Evolutionary conservation across 2,329 filamentous ascomycete genomes (phyloP), one percentile per base, ranked within the genome.

Genomic region (Aspergillus proliferans): DNA sequence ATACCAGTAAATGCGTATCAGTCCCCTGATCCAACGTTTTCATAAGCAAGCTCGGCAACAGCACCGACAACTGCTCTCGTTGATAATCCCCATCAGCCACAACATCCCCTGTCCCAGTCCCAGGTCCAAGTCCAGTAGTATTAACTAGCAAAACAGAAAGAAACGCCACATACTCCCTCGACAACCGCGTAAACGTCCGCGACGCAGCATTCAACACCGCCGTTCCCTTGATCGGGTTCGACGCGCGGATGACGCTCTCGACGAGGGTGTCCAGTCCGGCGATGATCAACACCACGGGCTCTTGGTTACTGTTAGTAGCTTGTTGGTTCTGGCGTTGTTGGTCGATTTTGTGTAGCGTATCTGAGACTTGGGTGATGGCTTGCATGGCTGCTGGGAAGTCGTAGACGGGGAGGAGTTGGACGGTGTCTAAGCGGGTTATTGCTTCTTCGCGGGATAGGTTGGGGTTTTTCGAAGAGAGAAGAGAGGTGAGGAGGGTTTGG

Each of bases 1-100:
- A 69, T 21, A 70, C 45, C 14, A 72, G 52, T 1, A 73, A 46
- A 58, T 73, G 70, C 1, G 57, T 59, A 58, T 73, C 70, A 38
- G 70, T 64, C 0, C 68, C 68, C 46, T 70, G 66, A 46, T 71
- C 69, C 14, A 72, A 33, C 2, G 65, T 65, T 42, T 60, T 62
- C 55, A 66, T 63, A 18, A 71, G 51, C 6, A 69, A 51, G 33
- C 58, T 69, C 6, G 61, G 58, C 24, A 67, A 52, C 47, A 65
- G 28, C 6, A 54, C 28, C 15, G 47, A 41, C 21, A 40, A 40
- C 38, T 19, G 38, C 9, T 40, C 38, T 10, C 18, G 18, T 15
- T 19, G 38, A 19, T 40, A 30, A 30, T 40, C 38, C 7, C 38
- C 38, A 40, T 36, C 15, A 40, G 10, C n/a, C n/a, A 3, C 15